Conservation (phyloP, 2,329 filamentous ascomycete species). For the Boeremia lycopersici region DNA sequence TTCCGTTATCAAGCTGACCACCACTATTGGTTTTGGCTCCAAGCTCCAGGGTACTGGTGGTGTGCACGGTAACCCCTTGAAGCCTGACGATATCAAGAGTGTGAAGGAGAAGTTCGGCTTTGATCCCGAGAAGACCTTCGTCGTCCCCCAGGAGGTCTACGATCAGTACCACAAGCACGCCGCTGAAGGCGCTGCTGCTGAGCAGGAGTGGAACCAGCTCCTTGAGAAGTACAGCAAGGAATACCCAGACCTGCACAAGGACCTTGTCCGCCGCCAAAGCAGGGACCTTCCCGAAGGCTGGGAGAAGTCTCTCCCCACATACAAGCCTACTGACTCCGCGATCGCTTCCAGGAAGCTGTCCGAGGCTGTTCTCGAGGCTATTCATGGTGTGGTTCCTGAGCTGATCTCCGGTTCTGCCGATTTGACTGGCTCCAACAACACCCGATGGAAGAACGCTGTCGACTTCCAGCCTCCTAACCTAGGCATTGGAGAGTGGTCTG, state of each 20-base stretch:
- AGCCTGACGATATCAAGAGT: conserved; percentile 90
- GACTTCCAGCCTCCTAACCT: conserved; percentile 94
- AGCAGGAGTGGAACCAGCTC: conserved; percentile 95
- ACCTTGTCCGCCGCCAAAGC: conserved; percentile 79
- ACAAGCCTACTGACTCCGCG: conserved; percentile 83
- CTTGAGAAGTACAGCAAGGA: conserved; percentile 83
- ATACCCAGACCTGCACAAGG: conserved; percentile 78
- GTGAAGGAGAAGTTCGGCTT: conserved; percentile 97
- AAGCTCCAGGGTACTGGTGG: conserved; percentile 90
- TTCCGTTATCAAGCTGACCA: conserved; percentile 93
- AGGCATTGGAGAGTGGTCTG: conserved; percentile 85
- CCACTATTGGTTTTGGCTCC: conserved; percentile 96
- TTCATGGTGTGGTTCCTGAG: conserved; percentile 83
- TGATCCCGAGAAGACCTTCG: conserved; percentile 91
- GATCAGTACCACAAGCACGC: conserved; percentile 86
- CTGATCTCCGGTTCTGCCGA: conserved; percentile 95
- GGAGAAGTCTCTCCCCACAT: conserved; percentile 91
- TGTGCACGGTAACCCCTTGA: conserved; percentile 95
- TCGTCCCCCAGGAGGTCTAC: conserved; percentile 92
- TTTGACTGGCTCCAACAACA: conserved; percentile 98
- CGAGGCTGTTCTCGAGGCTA: conserved; percentile 87
- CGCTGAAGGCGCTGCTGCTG: conserved; percentile 82
- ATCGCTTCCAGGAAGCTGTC: conserved; percentile 95
- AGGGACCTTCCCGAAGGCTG: conserved; percentile 92
- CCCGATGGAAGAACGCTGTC: conserved; percentile 93